Base-by-base conservation (phyloP, 306 rosid species). In the Prunus padus region DNA sequence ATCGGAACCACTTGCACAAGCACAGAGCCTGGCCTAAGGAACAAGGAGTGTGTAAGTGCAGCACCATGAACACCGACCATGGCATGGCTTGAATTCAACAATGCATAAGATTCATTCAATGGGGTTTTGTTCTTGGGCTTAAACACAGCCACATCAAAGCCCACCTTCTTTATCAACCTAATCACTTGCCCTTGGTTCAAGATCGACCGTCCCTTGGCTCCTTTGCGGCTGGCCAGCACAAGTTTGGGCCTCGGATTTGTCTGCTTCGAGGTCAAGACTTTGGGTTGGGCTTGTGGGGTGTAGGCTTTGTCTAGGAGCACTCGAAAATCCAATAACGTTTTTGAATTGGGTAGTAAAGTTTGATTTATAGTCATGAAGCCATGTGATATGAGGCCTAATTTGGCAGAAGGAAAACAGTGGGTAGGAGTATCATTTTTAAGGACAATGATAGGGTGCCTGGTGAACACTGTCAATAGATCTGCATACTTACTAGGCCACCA, bases 61-160 rank as follows among this genome's bases (percentile, higher is more conserved):
- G 85, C 87, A 1, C 96, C 90, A 47, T 88, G 96, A 1, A 90
- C 84, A 3, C 91, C 92, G 5, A 88, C 37, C 75, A 86, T 8
- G 2, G 50, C 89, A 64, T 89, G 76, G 47, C 86, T 82, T 2
- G 69, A 37, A 42, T 85, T 81, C 14, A 84, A 12, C 45, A 81
- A 1, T 49, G 46, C 62, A 47, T 55, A 84, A 12, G 65, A 31
- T 6, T 81, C 5, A 0, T 45, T 50, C 74, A 86, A 25, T 7
- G 71, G 45, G 4, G 47, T 40, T 0, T 72, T 14, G 7, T 11
- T 47, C 4, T 72, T 70, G 31, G 86, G 76, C 40, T 79, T 81
- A 6, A 81, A 71, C 9, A 85, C 69, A n/a, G 57, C 37, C 65
- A 87, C 86, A 14, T 79, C 47, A 65, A 87, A 89, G 42, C 91